Base-by-base conservation (phyloP, 805 yeast genomes). In the Metschnikowia cubensis region DNA sequence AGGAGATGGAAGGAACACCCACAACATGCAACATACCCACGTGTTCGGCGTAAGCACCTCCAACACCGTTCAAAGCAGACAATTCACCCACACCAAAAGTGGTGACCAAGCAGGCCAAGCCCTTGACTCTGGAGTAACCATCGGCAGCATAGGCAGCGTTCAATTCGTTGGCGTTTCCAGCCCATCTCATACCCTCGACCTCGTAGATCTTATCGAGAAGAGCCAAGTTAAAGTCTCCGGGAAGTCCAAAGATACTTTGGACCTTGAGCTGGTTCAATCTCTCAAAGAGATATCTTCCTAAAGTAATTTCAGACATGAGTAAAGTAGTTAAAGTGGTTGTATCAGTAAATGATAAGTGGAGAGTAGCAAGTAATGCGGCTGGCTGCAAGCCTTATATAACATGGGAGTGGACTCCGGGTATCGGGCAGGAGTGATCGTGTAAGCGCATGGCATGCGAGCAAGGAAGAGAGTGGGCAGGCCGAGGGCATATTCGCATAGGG, bases 51-150 rank as follows among this genome's bases (percentile, higher is more conserved):
- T 82, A 88, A 47, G 94, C 76, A 60, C 96, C 96, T 41, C 91
- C 96, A 64, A 89, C 79, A 61, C 94, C 96, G 69, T 87, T 87
- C 60, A 87, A 74, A 11, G 95, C 92, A 29, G 87, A 79, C 63
- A 87, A 77, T 69, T 87, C 96, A 67, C 96, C 96, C 50, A 88
- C 96, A 71, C 96, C 96, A 66, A 88, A 88, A 45, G 96, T 88
- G 66, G 96, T 88, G 62, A 87, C 76, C 45, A 88, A 58, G 59
- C 87, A 84, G 54, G 86, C 80, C 65, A 87, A 70, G 52, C 91
- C 85, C 70, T 86, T 87, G 61, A 88, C 76, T 67, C 96, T 75
- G 48, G 92, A 83, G 73, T 88, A 88, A 56, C 96, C 96, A 69
- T 88, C 96, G 42, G 94, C 90, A 47, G 95, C 87, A 60, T 85